These are phyloP conservation scores for Trichophyton rubrum DNA, from an alignment of 2,329 filamentous ascomycete species.

Conservation along the genomic window DNA sequence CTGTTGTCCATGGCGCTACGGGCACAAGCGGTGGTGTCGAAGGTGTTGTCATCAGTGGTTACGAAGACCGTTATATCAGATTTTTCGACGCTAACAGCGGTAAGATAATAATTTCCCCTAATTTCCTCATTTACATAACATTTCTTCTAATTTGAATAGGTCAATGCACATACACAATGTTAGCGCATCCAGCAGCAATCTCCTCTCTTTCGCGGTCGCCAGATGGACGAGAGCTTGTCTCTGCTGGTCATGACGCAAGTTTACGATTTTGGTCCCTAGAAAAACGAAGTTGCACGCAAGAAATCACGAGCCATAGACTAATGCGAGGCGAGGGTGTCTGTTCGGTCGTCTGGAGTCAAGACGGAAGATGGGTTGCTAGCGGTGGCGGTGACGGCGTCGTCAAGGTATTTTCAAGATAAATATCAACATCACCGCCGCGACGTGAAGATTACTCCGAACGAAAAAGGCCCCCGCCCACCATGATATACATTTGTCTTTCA, in stretches of 20 bases:
- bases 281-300: constrained; percentile 88
- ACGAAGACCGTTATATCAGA: constrained; percentile 89
- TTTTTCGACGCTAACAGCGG: constrained; percentile 99
- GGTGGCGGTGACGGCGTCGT: constrained; percentile 91
- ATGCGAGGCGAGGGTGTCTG: constrained; percentile 97
- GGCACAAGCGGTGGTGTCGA: constrained; percentile 72
- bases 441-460: neutral
- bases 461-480: neutral
- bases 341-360: constrained; percentile 87
- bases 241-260: constrained; percentile 87
- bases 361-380: constrained; percentile 87
- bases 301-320: constrained; percentile 81
- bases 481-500: neutral
- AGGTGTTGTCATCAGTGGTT: constrained; percentile 87
- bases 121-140: constrained; percentile 14
- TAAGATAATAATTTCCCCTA: constrained; percentile 41
- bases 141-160: constrained; percentile 41
- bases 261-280: constrained; percentile 96
- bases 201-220: constrained; percentile 84
- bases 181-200: constrained; percentile 87
- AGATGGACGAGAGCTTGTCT: constrained; percentile 87
- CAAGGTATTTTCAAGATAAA: constrained; percentile 59
- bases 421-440: neutral
- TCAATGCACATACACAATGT: constrained; percentile 98
- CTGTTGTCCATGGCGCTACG: constrained; percentile 65